phyloP scores from a whole-genome alignment of 352 stramenopile genomes.

The Detonula confervacea region DNA sequence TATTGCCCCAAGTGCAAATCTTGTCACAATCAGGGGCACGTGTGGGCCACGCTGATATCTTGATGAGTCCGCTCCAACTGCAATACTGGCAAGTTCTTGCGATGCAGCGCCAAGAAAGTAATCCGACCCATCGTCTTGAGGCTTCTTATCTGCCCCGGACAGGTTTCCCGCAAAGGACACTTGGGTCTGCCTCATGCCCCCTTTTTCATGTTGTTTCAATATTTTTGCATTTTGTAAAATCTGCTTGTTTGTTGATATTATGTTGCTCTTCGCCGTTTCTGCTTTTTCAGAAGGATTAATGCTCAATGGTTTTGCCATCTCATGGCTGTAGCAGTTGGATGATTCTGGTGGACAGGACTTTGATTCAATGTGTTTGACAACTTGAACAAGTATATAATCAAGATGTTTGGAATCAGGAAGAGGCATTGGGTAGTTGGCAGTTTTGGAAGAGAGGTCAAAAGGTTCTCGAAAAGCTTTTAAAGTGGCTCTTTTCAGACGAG shows the following conservation, averaged over 20 bases:
- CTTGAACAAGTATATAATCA: slow-evolving; percentile 68
- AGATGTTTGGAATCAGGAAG: slow-evolving; percentile 81
- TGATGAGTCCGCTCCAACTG: slow-evolving; percentile 77
- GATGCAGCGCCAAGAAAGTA: slow-evolving; percentile 80
- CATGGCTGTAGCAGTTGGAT: slow-evolving; percentile 11
- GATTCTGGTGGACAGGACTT: slow-evolving; percentile 15
- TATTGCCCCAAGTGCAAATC: slow-evolving; percentile 74
- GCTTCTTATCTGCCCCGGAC: slow-evolving; percentile 47
- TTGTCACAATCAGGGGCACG: slow-evolving; percentile 81
- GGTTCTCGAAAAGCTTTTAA: slow-evolving; percentile 59
- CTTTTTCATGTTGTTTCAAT: not conserved
- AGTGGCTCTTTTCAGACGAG: slow-evolving; percentile 55
- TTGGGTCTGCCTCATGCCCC: slow-evolving; percentile 1
- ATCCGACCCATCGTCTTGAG: slow-evolving; percentile 71
- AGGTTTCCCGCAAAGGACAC: slow-evolving; percentile 52
- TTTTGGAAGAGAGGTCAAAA: slow-evolving; percentile 43
- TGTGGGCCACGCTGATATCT: slow-evolving; percentile 75
- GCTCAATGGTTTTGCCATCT: not conserved
- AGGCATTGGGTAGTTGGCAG: slow-evolving; percentile 47
- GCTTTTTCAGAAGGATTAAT: slow-evolving; percentile 19
- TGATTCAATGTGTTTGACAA: slow-evolving; percentile 68
- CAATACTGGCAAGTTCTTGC: slow-evolving; percentile 69
- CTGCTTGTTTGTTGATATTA: slow-evolving; percentile 39
- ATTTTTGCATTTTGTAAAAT: slow-evolving; percentile 24
- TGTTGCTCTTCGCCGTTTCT: slow-evolving; percentile 14